A percentile compares a stretch with the other conserved stretches of the same genome.
phyloP scores from a whole-genome alignment of 805 yeast species.

The Lipomyces yamanashiensis region DNA sequence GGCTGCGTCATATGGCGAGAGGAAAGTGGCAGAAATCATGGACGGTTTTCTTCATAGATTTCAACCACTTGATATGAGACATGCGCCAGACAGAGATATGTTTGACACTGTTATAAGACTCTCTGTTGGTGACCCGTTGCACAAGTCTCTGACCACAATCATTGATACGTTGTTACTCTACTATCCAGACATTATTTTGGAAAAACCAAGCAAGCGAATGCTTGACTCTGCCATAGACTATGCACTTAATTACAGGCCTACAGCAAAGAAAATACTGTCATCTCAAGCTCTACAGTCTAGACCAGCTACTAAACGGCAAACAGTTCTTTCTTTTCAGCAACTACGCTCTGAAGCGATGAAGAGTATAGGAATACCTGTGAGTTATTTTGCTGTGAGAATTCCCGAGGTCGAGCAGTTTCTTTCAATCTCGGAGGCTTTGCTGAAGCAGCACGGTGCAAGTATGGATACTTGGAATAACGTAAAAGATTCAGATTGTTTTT shows the following conservation, averaged over 20 bases:
- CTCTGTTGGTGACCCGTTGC: constrained; percentile 54
- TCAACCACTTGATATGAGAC: constrained; percentile 57
- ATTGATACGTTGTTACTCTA: constrained; percentile 37
- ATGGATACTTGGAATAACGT: constrained; percentile 31
- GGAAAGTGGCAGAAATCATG: constrained; percentile 67
- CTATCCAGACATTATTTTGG: constrained; percentile 1
- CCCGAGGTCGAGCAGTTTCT: constrained; percentile 9
- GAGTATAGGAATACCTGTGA: not conserved
- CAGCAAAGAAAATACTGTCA: not conserved
- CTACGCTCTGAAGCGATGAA: not conserved
- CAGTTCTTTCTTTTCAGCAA: not conserved
- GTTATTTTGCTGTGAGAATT: constrained; percentile 18
- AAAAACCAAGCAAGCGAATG: not conserved
- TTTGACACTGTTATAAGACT: constrained; percentile 73
- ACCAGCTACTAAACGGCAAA: not conserved
- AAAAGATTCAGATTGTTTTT: constrained; percentile 48
- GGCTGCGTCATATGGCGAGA: constrained; percentile 52
- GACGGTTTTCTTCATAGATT: constrained; percentile 72
- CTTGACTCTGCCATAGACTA: constrained; percentile 51
- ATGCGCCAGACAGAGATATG: constrained; percentile 59
- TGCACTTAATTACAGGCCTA: constrained; percentile 63
- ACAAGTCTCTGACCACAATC: constrained; percentile 55
- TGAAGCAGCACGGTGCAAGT: constrained; percentile 23
- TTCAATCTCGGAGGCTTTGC: constrained; percentile 20
- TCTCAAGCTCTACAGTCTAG: no score